Evolutionary conservation across 805 yeast genomes (phyloP).

Genomic region (Isabelozyma heimii): DNA sequence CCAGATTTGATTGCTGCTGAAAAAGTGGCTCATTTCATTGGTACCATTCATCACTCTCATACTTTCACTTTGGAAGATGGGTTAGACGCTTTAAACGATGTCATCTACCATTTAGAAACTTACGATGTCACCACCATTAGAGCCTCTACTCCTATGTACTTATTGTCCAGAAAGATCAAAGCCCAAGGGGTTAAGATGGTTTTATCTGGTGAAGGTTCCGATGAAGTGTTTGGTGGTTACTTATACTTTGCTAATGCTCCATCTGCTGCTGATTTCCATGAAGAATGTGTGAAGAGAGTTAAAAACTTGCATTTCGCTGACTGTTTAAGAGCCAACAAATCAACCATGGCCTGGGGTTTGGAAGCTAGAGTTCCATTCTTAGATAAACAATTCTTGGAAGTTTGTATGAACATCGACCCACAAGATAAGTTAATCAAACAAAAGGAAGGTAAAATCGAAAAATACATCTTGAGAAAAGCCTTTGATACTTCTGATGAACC

Average conservation of each 20-base stretch:
- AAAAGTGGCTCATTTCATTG: slow-evolving; percentile 94
- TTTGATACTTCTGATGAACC: slow-evolving; percentile 91
- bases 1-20: slow-evolving; percentile 97
- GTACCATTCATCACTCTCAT: slow-evolving; percentile 96
- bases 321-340: slow-evolving; percentile 98
- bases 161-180: slow-evolving; percentile 92
- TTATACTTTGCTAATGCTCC: slow-evolving; percentile 97
- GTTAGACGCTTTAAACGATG: slow-evolving; percentile 91
- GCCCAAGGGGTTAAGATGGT: slow-evolving; percentile 99
- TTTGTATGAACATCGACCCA: slow-evolving; percentile 94
- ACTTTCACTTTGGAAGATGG: slow-evolving; percentile 97
- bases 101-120: slow-evolving; percentile 93
- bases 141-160: slow-evolving; percentile 99
- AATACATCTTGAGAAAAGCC: slow-evolving; percentile 95
- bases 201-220: slow-evolving; percentile 97
- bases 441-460: slow-evolving; percentile 79
- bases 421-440: slow-evolving; percentile 80
- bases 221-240: slow-evolving; percentile 98
- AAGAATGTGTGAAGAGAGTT: slow-evolving; percentile 92
- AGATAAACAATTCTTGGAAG: slow-evolving; percentile 88
- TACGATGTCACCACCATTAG: slow-evolving; percentile 98
- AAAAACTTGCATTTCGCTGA: slow-evolving; percentile 97
- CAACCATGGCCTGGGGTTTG: slow-evolving; percentile 99
- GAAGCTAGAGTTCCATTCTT: slow-evolving; percentile 99
- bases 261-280: slow-evolving; percentile 86